Evolutionary conservation across 2,329 filamentous ascomycete species (phyloP).

Genomic region (Zymoseptoria passerinii): DNA sequence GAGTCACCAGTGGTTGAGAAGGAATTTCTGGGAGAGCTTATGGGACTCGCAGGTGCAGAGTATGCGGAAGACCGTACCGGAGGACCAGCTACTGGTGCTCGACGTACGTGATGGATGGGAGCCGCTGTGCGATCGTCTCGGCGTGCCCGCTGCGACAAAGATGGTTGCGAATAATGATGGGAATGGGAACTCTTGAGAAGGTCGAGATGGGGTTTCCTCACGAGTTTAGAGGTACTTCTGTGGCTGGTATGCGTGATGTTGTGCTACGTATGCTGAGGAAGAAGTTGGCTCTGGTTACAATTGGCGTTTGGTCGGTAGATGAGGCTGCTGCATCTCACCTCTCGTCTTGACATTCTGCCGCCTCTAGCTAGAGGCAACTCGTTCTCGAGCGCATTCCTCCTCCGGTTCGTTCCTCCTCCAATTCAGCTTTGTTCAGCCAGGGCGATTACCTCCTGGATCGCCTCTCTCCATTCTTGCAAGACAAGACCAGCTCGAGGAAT

Average conservation of each 20-base stretch:
- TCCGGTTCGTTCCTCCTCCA: not conserved
- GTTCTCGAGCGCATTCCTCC: not conserved
- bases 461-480: not conserved
- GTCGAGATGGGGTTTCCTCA: not conserved
- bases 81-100: slow-evolving; percentile 20
- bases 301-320: not conserved
- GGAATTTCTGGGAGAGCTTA: not conserved
- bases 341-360: not conserved
- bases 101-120: slow-evolving; percentile 19
- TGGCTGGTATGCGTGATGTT: not conserved
- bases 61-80: slow-evolving; percentile 2
- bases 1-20: not conserved
- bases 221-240: not conserved
- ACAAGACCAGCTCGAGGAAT: slow-evolving; percentile 34
- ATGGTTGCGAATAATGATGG: not conserved
- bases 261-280: not conserved
- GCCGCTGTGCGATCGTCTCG: slow-evolving; percentile 23
- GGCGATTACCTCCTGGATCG: not conserved
- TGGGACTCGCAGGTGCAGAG: not conserved
- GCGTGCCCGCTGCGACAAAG: slow-evolving; percentile 9
- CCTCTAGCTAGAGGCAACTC: not conserved
- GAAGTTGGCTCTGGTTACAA: not conserved
- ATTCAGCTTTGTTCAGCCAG: not conserved
- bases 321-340: not conserved
- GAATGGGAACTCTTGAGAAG: not conserved